A percentile compares a stretch with the other conserved stretches of the same genome.
Conservation (phyloP, 73 alveolate species). For the Paraurostyla sp. region DNA sequence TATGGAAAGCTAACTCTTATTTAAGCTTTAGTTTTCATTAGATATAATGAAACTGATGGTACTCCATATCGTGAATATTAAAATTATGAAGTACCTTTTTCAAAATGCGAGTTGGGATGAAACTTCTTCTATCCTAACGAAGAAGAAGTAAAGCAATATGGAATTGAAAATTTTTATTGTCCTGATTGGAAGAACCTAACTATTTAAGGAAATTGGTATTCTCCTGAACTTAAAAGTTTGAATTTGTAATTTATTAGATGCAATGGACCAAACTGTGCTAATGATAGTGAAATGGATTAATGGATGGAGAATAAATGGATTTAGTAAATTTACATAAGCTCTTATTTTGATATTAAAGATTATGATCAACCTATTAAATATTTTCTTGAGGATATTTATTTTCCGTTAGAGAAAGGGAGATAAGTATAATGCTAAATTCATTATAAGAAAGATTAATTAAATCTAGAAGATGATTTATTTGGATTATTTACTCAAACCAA, state of each 20-base stretch:
- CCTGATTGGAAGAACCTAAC: not conserved
- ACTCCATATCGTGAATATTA: not conserved
- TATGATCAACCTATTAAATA: no score
- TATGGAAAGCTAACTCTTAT: not conserved
- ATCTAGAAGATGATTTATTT: not conserved
- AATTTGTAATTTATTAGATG: not conserved
- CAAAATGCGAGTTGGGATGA: not conserved
- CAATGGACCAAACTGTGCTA: not conserved
- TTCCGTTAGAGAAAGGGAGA: not conserved
- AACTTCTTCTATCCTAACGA: not conserved
- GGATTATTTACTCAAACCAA: not conserved
- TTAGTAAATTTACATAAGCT: not conserved
- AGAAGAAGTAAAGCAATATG: not conserved
- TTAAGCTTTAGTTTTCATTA: not conserved
- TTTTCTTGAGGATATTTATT: not conserved
- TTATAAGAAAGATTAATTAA: not conserved
- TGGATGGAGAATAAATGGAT: not conserved
- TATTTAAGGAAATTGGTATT: not conserved
- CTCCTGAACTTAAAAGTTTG: not conserved
- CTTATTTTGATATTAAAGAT: no score
- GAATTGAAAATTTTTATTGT: not conserved
- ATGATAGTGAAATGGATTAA: not conserved
- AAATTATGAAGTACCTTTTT: not conserved
- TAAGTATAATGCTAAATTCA: not conserved
- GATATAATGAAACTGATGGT: not conserved